Base-by-base conservation (phyloP, 495 filamentous ascomycete genomes). In the Aspergillus diversus region DNA sequence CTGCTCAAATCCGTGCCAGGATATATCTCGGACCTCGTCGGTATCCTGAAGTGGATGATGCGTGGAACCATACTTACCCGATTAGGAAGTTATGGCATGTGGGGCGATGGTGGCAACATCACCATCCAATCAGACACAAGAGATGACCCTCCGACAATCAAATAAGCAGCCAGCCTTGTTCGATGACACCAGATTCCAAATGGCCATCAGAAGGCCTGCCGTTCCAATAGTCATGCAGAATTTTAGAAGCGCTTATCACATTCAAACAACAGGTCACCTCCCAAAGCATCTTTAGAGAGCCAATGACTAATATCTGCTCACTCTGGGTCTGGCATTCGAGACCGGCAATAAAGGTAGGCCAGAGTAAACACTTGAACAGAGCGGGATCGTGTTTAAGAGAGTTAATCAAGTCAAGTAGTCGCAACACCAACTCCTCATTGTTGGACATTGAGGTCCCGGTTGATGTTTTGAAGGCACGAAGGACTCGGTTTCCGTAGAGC, bases 311-410 rank as follows among this genome's bases (percentile, higher is more conserved):
- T 4, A 59, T 27, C 21, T 57, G 52, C 27, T 71, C 47, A 27
- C 9, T 27, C 12, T 56, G 8, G 7, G 37, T 21, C 16, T 39
- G 52, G 51, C 61, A 63, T 43, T 83, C 80, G 0, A 83, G 75
- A 4, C 83, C 83, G 0, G 76, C 79, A 59, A 85, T 71, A 49
- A 86, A 85, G 3, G 77, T 78, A 0, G 84, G 81, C 83, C 81
- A 85, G 0, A 81, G 70, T 0, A 80, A 75, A 9, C 77, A 83
- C 57, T 85, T 86, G 69, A 84, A 78, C n/a, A 80, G 57, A 0
- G 76, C 60, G 7, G 76, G 76, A 4, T 81, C 69, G 17, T 68
- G 46, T n/a, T 75, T 72, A 8, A 86, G 70, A n/a, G 63, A 62
- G 4, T 77, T 71, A 27, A 85, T 66, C 32, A 75, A 64, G 4